Percentiles rank a stretch among this genome's conserved stretches.
Conservation (phyloP, 2,329 filamentous ascomycete genomes). For the Scytalidium sp. region DNA sequence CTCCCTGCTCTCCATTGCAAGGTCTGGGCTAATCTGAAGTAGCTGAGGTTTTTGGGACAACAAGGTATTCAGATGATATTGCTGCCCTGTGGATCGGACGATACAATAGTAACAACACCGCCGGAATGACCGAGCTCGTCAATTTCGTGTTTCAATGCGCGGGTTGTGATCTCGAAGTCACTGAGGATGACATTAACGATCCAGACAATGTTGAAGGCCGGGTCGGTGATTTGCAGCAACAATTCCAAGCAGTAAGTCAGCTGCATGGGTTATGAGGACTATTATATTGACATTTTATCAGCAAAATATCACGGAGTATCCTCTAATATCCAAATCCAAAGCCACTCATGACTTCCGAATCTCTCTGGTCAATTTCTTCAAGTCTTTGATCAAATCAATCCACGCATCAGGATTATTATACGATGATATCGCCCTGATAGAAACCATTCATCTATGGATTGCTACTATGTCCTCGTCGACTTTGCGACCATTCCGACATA, state of each 20-base stretch:
- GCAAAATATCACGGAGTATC: constrained; percentile 85
- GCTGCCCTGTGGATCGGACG: constrained; percentile 58
- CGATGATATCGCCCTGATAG: constrained; percentile 69
- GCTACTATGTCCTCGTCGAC: constrained; percentile 85
- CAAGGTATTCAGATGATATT: constrained; percentile 52
- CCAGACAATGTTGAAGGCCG: constrained; percentile 80
- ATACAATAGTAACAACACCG: constrained; percentile 52
- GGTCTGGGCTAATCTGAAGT: neutral
- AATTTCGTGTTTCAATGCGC: constrained; percentile 69
- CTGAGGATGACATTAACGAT: constrained; percentile 81
- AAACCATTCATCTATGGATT: constrained; percentile 89
- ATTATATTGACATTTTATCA: constrained; percentile 25
- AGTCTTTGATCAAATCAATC: constrained; percentile 70
- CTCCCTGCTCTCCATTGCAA: constrained; percentile 1
- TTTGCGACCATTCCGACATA: constrained; percentile 89
- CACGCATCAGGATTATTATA: constrained; percentile 83
- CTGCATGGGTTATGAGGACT: neutral
- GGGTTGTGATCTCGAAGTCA: constrained; percentile 77
- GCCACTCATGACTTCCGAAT: constrained; percentile 75
- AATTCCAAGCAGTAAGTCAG: constrained; percentile 70
- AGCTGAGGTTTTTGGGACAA: constrained; percentile 64
- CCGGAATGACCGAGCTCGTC: constrained; percentile 59
- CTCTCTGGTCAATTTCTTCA: constrained; percentile 75
- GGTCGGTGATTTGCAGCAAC: constrained; percentile 80
- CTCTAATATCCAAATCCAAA: constrained; percentile 79